Base-by-base conservation (phyloP, 495 filamentous ascomycete genomes). In the Recurvomyces mirabilis region DNA sequence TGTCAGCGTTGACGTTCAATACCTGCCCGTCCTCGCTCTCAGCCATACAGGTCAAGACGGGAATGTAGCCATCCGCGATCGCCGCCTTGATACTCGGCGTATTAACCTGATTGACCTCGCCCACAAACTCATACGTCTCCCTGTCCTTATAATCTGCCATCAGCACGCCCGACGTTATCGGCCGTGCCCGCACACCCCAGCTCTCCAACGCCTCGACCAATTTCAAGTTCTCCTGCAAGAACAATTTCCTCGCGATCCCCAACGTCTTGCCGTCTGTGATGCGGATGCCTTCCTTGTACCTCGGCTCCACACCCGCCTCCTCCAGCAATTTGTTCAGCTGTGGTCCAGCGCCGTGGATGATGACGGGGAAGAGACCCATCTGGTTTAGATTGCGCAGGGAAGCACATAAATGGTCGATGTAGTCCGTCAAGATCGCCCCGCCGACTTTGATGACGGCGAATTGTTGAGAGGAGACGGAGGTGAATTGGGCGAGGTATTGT, bases 391-490 rank as follows among this genome's bases (percentile, higher is more conserved):
- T 93, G 14, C 84, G 83, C 44, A 98, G 72, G 7, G 84, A 84
- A 26, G 81, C 83, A 52, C 86, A 91, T 39, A 98, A 73, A 33
- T 82, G 83, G 60, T 93, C 81, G 40, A 93, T 72, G 67, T 94
- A 85, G 62, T 96, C 89, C 47, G 89, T 94, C 54, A 98, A 79
- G 56, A 96, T 96, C 39, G 93, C 91, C 39, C 91, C 91, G 18
- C 91, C 91, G 40, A 98, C 93, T 71, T 98, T 98, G 64, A 98
- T 95, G 39, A 98, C 91, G 54, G 91, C 91, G 64, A 98, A 98
- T 58, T 94, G 87, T 70, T 95, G 89, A 4, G 85, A 93, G 18
- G 89, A 93, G 36, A 95, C 91, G 25, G 88, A 94, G 43, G 81
- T 91, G 72, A 98, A 98, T 60, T 95, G 88, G 38, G 89, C 93